Evolutionary conservation across 345 rosid species (phyloP).

Genomic region (Ceriops tagal): DNA sequence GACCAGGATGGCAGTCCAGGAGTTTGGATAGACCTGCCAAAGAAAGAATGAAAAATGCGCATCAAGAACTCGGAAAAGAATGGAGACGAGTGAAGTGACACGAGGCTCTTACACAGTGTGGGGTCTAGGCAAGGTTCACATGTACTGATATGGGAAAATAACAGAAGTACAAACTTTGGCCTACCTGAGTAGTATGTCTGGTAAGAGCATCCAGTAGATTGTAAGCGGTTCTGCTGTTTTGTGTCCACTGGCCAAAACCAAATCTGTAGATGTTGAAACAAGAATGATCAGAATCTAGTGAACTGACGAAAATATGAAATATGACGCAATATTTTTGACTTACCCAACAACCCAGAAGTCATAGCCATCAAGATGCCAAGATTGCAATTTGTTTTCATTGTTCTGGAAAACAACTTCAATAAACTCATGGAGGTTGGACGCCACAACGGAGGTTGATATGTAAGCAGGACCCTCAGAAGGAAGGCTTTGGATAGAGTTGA

Average conservation of each 20-base stretch:
- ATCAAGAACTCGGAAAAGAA: neutral
- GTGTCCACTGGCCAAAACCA: conserved; percentile 74
- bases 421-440: conserved; percentile 56
- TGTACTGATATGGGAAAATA: neutral
- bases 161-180: neutral
- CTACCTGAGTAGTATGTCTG: conserved; percentile 86
- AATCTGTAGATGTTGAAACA: conserved; percentile 37
- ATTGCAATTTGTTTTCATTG: conserved; percentile 59
- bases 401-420: conserved; percentile 75
- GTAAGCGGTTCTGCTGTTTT: conserved; percentile 48
- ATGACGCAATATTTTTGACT: conserved; percentile 20
- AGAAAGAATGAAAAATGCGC: neutral
- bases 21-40: conserved; percentile 73
- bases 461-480: conserved; percentile 50
- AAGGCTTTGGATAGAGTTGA: conserved; percentile 43
- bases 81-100: too few species aligned
- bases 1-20: conserved; percentile 76
- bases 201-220: conserved; percentile 68
- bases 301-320: neutral
- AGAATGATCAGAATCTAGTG: conserved; percentile 11
- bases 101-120: too few species aligned
- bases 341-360: conserved; percentile 95
- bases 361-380: conserved; percentile 98
- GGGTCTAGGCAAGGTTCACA: too few species aligned
- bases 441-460: conserved; percentile 65